phyloP scores from a whole-genome alignment of 208 protist genomes.

The Trypanosoma conorhini region DNA sequence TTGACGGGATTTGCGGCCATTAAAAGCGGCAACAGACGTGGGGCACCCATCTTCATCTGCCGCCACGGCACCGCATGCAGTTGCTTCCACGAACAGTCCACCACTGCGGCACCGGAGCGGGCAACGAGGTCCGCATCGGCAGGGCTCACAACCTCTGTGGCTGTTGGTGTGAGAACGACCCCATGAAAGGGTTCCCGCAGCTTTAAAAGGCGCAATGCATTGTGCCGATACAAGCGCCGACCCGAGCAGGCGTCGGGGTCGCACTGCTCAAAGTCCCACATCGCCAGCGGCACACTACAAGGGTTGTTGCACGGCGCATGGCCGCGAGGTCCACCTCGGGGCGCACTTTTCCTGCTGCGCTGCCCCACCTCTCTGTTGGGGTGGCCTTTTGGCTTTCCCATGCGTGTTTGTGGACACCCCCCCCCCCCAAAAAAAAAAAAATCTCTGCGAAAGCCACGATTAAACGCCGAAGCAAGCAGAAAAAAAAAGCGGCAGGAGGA shows the following conservation, averaged over 20 bases:
- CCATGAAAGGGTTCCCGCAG: conserved; percentile 92
- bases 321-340: conserved; percentile 26
- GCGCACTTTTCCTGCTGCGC: neutral
- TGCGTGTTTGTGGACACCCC: neutral
- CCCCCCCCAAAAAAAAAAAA: neutral
- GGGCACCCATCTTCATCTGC: conserved; percentile 91
- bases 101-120: conserved; percentile 94
- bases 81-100: conserved; percentile 99
- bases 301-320: conserved; percentile 52
- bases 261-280: conserved; percentile 99
- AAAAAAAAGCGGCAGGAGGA: no score
- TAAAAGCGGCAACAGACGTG: conserved; percentile 95
- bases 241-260: conserved; percentile 98
- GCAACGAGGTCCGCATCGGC: conserved; percentile 91
- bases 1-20: conserved; percentile 99
- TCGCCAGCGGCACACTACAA: conserved; percentile 89
- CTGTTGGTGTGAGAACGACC: conserved; percentile 95
- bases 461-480: no score
- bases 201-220: conserved; percentile 87
- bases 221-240: conserved; percentile 92
- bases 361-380: neutral
- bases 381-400: neutral
- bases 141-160: conserved; percentile 92
- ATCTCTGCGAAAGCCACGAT: no score
- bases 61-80: conserved; percentile 96